Percentiles rank a stretch among this genome's conserved stretches.
Conservation (phyloP, 345 rosid genomes). For the Aquilaria malaccensis region DNA sequence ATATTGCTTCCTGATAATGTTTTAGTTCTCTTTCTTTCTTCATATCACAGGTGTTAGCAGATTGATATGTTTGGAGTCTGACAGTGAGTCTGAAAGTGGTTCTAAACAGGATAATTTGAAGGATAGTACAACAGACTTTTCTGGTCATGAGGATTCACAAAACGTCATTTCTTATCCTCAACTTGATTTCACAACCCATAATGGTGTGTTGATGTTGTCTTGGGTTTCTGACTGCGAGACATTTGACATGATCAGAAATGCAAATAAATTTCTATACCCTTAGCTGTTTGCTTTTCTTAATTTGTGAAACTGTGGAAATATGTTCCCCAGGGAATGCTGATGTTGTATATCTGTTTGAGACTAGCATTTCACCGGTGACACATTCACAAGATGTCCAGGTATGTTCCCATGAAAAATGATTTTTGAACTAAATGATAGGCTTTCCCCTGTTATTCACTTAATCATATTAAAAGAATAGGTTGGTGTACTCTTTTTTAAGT, state of each 20-base stretch:
- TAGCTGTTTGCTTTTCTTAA: constrained; percentile 7
- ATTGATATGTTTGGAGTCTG: constrained; percentile 62
- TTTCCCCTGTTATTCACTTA: too few relatives aligned
- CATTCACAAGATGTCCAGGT: constrained; percentile 30
- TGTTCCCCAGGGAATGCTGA: constrained; percentile 29
- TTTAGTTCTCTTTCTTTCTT: neutral
- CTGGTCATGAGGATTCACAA: constrained; percentile 17
- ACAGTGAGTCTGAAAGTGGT: constrained; percentile 38
- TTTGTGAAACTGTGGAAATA: constrained; percentile 12
- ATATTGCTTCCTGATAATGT: too few relatives aligned
- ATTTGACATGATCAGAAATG: constrained; percentile 1
- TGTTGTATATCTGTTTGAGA: constrained; percentile 25
- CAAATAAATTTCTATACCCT: neutral
- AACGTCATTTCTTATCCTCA: constrained; percentile 22
- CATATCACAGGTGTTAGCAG: constrained; percentile 33
- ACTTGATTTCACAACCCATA: constrained; percentile 13
- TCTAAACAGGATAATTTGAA: constrained; percentile 21
- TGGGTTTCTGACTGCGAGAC: constrained; percentile 5
- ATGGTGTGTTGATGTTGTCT: constrained; percentile 26
- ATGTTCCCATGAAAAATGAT: constrained; percentile 13
- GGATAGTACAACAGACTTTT: constrained; percentile 20
- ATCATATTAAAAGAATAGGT: too few relatives aligned
- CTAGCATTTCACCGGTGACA: constrained; percentile 15
- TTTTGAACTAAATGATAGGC: neutral
- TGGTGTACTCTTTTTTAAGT: too few relatives aligned